These are phyloP conservation scores for Cladosporium sp. DNA, from an alignment of 2,329 filamentous ascomycete genomes.

Conservation along the genomic window DNA sequence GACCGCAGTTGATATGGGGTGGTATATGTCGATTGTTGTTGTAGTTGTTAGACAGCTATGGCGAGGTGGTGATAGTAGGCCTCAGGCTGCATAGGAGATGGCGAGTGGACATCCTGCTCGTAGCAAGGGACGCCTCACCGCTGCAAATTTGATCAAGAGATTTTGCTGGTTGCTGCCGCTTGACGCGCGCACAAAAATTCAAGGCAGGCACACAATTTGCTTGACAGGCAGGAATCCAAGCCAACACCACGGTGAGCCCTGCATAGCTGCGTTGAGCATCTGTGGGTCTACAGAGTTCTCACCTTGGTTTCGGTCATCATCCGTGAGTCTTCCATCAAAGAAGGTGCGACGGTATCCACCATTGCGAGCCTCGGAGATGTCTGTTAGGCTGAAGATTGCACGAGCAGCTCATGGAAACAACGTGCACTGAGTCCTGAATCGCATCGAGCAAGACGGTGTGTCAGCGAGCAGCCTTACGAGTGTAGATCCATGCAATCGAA, in stretches of 20 bases:
- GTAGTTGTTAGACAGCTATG: background rate
- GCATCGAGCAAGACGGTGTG: background rate
- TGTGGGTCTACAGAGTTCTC: conserved; percentile 12
- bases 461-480: background rate
- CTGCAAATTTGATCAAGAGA: background rate
- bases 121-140: background rate
- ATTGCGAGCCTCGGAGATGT: conserved; percentile 9
- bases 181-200: background rate
- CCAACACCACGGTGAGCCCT: conserved; percentile 6
- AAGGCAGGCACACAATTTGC: background rate
- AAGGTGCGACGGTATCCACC: conserved; percentile 9
- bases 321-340: conserved; percentile 11
- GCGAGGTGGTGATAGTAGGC: background rate
- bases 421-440: background rate
- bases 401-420: background rate
- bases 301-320: conserved; percentile 10
- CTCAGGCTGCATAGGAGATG: background rate
- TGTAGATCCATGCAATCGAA: conserved; percentile 5
- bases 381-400: background rate
- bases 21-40: background rate
- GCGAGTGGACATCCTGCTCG: background rate
- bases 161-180: background rate
- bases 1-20: background rate
- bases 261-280: conserved; percentile 1
- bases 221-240: conserved; percentile 1